phyloP scores from a whole-genome alignment of 306 rosid genomes.

The Lathyrus aphaca region DNA sequence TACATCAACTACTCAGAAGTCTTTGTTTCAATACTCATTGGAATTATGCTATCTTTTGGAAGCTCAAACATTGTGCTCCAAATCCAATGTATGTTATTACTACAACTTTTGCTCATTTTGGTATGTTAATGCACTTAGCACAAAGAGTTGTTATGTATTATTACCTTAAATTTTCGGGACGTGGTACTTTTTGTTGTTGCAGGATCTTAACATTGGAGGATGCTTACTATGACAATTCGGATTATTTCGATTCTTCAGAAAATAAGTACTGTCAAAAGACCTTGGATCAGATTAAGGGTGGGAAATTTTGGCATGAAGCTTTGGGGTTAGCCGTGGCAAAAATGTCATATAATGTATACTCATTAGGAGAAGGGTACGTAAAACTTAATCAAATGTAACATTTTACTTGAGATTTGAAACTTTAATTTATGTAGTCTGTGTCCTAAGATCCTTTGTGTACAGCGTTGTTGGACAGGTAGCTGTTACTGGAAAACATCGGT shows the following conservation, averaged over 20 bases:
- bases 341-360: conserved; percentile 85
- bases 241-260: conserved; percentile 51
- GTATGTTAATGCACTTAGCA: conserved; percentile 13
- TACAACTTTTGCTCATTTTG: background rate
- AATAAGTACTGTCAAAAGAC: conserved; percentile 53
- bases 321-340: conserved; percentile 87
- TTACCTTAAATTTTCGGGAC: conserved; percentile 12
- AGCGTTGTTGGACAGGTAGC: conserved; percentile 97
- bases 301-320: conserved; percentile 61
- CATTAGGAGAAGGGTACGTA: conserved; percentile 98
- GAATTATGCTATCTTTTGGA: conserved; percentile 98
- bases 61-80: conserved; percentile 81
- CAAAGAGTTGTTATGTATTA: conserved; percentile 15
- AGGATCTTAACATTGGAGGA: conserved; percentile 98
- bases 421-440: conserved; percentile 15
- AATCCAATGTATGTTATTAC: conserved; percentile 68
- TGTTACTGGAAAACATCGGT: conserved; percentile 78
- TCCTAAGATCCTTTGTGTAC: conserved; percentile 39
- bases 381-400: conserved; percentile 32
- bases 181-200: conserved; percentile 41
- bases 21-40: conserved; percentile 82
- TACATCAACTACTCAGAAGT: conserved; percentile 71
- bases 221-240: conserved; percentile 74
- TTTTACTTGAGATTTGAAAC: conserved; percentile 19
- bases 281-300: conserved; percentile 53